A percentile compares a stretch with the other conserved stretches of the same genome.
phyloP scores from a whole-genome alignment of 768 basidiomycete genomes.

The Lactifluus echinatus region DNA sequence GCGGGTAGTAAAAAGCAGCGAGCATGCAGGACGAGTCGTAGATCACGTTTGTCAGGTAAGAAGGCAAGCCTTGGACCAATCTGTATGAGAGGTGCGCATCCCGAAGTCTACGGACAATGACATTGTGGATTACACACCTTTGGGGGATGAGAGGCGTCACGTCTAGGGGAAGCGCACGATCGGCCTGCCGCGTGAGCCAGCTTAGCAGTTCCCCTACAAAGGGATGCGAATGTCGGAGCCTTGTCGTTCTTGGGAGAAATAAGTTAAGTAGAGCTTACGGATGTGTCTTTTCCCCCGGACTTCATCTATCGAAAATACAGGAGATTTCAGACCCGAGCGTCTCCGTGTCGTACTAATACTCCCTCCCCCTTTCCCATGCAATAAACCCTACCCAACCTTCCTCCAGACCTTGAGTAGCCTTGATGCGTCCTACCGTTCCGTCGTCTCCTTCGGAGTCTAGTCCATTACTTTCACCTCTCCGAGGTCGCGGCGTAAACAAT shows the following conservation, averaged over 20 bases:
- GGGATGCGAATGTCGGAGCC: constrained; percentile 17
- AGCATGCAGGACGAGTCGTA: background rate
- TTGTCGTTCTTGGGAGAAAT: constrained; percentile 12
- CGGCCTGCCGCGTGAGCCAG: constrained; percentile 10
- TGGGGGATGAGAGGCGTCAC: constrained; percentile 11
- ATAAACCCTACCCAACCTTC: constrained; percentile 4
- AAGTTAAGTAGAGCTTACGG: constrained; percentile 14
- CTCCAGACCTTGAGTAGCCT: background rate
- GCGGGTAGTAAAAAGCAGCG: background rate
- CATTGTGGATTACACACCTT: constrained; percentile 8
- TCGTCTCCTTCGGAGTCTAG: constrained; percentile 42
- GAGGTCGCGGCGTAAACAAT: background rate
- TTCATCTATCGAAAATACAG: constrained; percentile 10
- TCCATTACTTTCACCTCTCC: constrained; percentile 38
- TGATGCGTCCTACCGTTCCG: constrained; percentile 34
- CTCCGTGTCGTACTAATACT: constrained; percentile 16
- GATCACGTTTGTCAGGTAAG: background rate
- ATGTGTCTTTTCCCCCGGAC: constrained; percentile 17
- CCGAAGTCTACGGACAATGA: constrained; percentile 21
- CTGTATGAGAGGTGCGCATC: constrained; percentile 3
- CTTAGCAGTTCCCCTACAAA: constrained; percentile 3
- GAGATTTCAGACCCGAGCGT: constrained; percentile 8
- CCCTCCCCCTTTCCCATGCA: constrained; percentile 11
- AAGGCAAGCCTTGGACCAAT: background rate
- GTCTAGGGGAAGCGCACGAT: constrained; percentile 13